phyloP scores from a whole-genome alignment of 495 filamentous ascomycete species.

The Hypoxylon trugodes region DNA sequence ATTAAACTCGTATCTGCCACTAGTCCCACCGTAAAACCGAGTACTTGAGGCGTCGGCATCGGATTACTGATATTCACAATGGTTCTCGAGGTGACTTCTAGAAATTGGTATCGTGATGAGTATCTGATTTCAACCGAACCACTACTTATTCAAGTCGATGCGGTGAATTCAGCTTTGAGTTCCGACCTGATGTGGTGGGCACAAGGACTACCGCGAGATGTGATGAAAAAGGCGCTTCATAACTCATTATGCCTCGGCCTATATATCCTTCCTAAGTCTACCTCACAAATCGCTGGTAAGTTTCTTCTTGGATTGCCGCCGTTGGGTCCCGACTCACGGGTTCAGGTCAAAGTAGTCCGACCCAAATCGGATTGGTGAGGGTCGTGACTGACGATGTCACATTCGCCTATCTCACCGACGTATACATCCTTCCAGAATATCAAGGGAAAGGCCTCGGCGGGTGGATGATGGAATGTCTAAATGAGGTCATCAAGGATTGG shows the following conservation, averaged over 20 bases:
- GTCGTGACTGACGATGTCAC: slow-evolving; percentile 71
- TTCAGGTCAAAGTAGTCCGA: slow-evolving; percentile 27
- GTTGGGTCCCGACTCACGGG: background rate
- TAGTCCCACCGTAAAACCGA: background rate
- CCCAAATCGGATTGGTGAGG: slow-evolving; percentile 65
- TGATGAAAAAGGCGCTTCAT: slow-evolving; percentile 55
- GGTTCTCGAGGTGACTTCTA: slow-evolving; percentile 37
- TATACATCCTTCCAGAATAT: slow-evolving; percentile 65
- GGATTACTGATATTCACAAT: slow-evolving; percentile 18
- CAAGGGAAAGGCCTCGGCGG: slow-evolving; percentile 67
- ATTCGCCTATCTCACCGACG: slow-evolving; percentile 74
- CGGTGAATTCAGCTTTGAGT: slow-evolving; percentile 59
- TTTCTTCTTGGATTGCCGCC: background rate
- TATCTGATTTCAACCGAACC: slow-evolving; percentile 62
- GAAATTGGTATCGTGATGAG: slow-evolving; percentile 43
- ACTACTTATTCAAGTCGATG: slow-evolving; percentile 55
- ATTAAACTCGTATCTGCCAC: background rate
- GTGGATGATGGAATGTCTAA: slow-evolving; percentile 68
- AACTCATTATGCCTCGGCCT: slow-evolving; percentile 66
- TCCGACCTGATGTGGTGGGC: slow-evolving; percentile 67
- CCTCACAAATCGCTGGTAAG: slow-evolving; percentile 43
- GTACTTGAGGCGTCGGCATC: background rate
- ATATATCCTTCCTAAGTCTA: slow-evolving; percentile 51
- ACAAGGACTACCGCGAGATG: slow-evolving; percentile 47
- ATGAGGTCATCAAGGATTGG: slow-evolving; percentile 63